Conservation (phyloP, 805 yeast species). For the Starmera caribaea region DNA sequence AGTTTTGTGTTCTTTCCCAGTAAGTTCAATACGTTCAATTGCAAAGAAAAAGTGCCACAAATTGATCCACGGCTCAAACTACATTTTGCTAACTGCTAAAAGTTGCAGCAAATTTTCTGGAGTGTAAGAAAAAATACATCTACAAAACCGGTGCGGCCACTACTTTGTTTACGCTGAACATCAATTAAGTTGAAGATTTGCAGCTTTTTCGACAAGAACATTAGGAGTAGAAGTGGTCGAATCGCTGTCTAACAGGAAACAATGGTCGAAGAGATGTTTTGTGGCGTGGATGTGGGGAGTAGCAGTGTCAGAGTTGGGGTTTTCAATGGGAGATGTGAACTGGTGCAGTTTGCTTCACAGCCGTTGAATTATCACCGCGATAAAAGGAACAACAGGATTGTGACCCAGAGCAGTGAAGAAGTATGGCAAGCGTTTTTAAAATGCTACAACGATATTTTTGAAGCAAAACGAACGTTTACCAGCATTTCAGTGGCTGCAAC, state of each 20-base stretch:
- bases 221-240: neutral
- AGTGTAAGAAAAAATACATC: too few relatives aligned
- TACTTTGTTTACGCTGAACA: too few relatives aligned
- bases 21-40: too few relatives aligned
- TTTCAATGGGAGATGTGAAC: constrained; percentile 10
- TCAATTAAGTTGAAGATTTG: too few relatives aligned
- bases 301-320: constrained; percentile 35
- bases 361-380: constrained; percentile 17
- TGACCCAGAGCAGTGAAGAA: constrained; percentile 33
- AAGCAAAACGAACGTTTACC: constrained; percentile 2
- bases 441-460: constrained; percentile 9
- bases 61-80: too few relatives aligned
- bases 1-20: too few relatives aligned
- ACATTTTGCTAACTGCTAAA: too few relatives aligned
- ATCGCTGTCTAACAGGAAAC: neutral
- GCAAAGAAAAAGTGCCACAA: too few relatives aligned
- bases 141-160: too few relatives aligned
- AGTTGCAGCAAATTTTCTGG: too few relatives aligned
- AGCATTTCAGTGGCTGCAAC: constrained; percentile 43
- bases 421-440: constrained; percentile 24
- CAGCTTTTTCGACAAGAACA: neutral
- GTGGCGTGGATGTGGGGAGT: constrained; percentile 45
- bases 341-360: constrained; percentile 6
- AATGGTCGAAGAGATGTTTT: neutral
- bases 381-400: constrained; percentile 11